Evolutionary conservation across 768 basidiomycete species (phyloP).

Genomic region (Neoboletus subvelutipes): DNA sequence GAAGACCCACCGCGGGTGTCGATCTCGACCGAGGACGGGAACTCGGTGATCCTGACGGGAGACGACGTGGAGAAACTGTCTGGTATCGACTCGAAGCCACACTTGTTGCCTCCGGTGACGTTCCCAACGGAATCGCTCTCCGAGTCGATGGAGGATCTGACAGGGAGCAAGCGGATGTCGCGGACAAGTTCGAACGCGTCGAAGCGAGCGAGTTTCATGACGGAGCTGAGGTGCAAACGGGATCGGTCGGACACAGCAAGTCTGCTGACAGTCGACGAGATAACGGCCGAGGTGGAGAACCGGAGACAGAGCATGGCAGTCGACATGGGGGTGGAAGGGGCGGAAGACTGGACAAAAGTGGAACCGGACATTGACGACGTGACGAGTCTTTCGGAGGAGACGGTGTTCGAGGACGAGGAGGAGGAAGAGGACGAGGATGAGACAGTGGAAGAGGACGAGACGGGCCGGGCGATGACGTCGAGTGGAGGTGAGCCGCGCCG

Average conservation of each 20-base stretch:
- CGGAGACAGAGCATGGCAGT: constrained; percentile 52
- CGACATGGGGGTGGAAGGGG: constrained; percentile 45
- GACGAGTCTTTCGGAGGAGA: constrained; percentile 44
- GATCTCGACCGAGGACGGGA: constrained; percentile 71
- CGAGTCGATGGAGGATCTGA: constrained; percentile 67
- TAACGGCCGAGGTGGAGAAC: constrained; percentile 89
- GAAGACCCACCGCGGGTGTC: constrained; percentile 72
- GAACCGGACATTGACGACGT: constrained; percentile 53
- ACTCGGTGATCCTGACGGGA: constrained; percentile 57
- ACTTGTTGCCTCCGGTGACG: constrained; percentile 74
- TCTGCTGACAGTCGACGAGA: constrained; percentile 94
- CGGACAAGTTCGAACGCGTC: constrained; percentile 47
- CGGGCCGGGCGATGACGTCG: constrained; percentile 53
- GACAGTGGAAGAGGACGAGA: constrained; percentile 48
- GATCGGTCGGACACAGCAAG: constrained; percentile 89
- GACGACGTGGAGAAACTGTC: constrained; percentile 42
- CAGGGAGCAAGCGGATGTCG: constrained; percentile 39
- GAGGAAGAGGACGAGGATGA: constrained; percentile 47
- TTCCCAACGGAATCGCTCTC: constrained; percentile 78
- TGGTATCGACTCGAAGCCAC: constrained; percentile 40
- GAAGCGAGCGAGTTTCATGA: constrained; percentile 77
- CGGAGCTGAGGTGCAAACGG: constrained; percentile 76
- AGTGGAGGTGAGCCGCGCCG: constrained; percentile 46
- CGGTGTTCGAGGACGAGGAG: constrained; percentile 48
- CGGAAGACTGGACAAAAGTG: constrained; percentile 76